These are phyloP conservation scores for Hericium rajendrae DNA, from an alignment of 768 basidiomycete genomes.

Conservation along the genomic window DNA sequence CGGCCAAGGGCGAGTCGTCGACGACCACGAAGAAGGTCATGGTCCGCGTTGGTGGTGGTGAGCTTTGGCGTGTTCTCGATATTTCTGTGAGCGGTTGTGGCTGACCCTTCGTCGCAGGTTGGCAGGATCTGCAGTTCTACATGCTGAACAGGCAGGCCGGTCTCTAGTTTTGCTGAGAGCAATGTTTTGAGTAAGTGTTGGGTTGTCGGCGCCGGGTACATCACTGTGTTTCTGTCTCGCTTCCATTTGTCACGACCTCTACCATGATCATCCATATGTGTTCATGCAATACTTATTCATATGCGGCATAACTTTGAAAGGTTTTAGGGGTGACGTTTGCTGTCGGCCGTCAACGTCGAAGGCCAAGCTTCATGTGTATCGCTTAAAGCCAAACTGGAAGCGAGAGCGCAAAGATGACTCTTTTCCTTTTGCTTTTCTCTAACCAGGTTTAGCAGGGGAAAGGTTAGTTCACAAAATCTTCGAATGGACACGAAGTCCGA, in stretches of 20 bases:
- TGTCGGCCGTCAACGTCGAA: too few species aligned
- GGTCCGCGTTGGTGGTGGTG: conserved; percentile 81
- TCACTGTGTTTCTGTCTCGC: background rate
- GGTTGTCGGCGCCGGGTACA: background rate
- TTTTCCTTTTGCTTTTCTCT: too few species aligned
- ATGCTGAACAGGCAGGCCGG: conserved; percentile 71
- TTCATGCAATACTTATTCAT: background rate
- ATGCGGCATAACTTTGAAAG: background rate
- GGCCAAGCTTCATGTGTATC: too few species aligned
- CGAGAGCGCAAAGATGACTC: too few species aligned
- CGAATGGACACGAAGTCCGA: too few species aligned
- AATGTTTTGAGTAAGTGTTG: background rate
- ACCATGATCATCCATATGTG: background rate
- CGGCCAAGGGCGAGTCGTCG: conserved; percentile 28
- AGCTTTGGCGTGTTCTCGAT: background rate
- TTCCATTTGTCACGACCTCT: background rate
- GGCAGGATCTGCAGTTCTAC: conserved; percentile 74
- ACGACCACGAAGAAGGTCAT: conserved; percentile 73
- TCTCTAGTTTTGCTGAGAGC: conserved; percentile 26
- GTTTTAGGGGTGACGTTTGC: background rate
- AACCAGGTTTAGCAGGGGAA: too few species aligned
- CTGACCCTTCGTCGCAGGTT: conserved; percentile 34
- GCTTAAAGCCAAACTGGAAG: too few species aligned
- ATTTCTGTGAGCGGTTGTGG: background rate
- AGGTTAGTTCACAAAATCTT: too few species aligned